These are phyloP conservation scores for Arthrocladium fulminans DNA, from an alignment of 2,329 filamentous ascomycete species.

Conservation along the genomic window DNA sequence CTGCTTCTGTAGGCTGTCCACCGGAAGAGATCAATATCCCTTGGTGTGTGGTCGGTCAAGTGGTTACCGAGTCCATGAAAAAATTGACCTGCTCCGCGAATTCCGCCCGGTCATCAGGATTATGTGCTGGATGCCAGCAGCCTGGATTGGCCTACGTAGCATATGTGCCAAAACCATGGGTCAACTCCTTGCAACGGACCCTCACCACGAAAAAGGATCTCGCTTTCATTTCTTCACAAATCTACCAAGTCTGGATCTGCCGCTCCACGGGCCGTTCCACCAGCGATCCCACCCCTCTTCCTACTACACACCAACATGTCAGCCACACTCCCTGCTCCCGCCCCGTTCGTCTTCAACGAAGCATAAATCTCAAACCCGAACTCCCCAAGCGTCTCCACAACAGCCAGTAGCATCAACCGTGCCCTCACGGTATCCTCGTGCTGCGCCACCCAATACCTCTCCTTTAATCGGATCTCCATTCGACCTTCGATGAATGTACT, in stretches of 20 bases:
- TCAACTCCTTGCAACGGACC: neutral
- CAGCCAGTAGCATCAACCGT: neutral
- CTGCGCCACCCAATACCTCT: neutral
- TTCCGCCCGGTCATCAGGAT: too few relatives aligned
- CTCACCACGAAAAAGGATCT: neutral
- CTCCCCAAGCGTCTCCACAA: neutral
- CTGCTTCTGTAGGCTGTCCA: too few relatives aligned
- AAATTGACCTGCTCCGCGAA: too few relatives aligned
- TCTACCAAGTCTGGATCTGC: neutral
- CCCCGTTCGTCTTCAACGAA: neutral
- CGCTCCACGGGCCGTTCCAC: neutral
- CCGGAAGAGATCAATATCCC: too few relatives aligned
- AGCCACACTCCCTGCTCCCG: neutral
- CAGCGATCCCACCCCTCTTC: neutral
- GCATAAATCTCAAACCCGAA: slow-evolving; percentile 2
- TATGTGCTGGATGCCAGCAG: too few relatives aligned
- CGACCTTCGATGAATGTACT: neutral
- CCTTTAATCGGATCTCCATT: neutral
- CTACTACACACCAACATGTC: neutral
- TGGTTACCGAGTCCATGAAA: too few relatives aligned
- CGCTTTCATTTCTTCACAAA: neutral
- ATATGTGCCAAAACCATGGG: neutral
- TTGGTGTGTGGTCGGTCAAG: too few relatives aligned
- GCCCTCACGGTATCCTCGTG: neutral
- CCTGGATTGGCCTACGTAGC: too few relatives aligned